These are phyloP conservation scores for Lactifluus hygrophoroides DNA, from an alignment of 768 basidiomycete genomes.

Conservation along the genomic window DNA sequence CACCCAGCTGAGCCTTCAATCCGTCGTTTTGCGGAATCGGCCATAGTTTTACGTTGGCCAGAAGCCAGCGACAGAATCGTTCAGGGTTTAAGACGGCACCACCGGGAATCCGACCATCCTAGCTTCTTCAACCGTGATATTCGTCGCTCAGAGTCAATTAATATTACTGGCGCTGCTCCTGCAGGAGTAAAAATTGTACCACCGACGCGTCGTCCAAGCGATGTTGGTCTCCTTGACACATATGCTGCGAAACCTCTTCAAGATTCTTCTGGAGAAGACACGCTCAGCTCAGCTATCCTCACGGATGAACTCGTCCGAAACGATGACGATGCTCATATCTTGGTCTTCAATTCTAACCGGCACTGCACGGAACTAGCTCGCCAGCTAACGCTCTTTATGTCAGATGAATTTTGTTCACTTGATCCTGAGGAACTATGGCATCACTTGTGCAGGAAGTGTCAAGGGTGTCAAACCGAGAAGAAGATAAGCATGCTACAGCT, in stretches of 20 bases:
- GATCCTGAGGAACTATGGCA: conserved; percentile 30
- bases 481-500: background rate
- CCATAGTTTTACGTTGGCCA: background rate
- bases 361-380: conserved; percentile 39
- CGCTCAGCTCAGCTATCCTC: conserved; percentile 24
- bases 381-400: conserved; percentile 43
- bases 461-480: background rate
- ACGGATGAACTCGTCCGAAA: conserved; percentile 21
- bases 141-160: background rate
- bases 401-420: conserved; percentile 33
- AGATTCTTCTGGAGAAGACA: background rate
- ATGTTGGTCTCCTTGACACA: background rate
- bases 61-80: background rate
- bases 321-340: conserved; percentile 25
- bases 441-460: background rate
- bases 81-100: background rate
- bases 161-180: background rate
- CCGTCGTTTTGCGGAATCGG: conserved; percentile 22
- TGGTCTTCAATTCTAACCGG: conserved; percentile 29
- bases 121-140: background rate
- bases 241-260: background rate
- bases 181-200: background rate
- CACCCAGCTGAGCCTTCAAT: conserved; percentile 27
- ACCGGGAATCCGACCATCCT: background rate
- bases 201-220: background rate